Conservation (phyloP, 257 asterid species). For the Gynochthodes officinalis region DNA sequence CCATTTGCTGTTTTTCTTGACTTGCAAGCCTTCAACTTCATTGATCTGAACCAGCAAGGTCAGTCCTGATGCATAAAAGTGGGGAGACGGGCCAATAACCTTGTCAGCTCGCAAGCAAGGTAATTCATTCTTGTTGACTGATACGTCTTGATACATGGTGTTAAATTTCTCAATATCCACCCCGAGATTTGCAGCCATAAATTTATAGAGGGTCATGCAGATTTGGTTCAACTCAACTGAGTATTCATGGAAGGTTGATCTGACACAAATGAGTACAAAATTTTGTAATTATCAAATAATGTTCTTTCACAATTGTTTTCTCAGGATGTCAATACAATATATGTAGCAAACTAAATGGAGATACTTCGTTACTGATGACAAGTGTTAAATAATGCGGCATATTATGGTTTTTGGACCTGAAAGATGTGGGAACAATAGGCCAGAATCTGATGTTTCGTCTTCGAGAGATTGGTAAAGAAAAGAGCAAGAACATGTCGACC, state of each 20-base stretch:
- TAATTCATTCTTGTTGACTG: slow-evolving; percentile 33
- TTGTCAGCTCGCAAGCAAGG: slow-evolving; percentile 23
- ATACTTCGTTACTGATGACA: too few relatives aligned
- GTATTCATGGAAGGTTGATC: slow-evolving; percentile 15
- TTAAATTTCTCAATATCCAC: slow-evolving; percentile 19
- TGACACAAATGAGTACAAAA: background rate
- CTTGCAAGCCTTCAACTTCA: slow-evolving; percentile 30
- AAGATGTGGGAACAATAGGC: slow-evolving; percentile 22
- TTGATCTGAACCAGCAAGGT: slow-evolving; percentile 28
- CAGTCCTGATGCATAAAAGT: slow-evolving; percentile 30
- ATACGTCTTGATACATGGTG: slow-evolving; percentile 13
- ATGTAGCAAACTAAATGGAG: background rate
- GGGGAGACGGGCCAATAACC: slow-evolving; percentile 32
- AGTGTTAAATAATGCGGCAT: background rate
- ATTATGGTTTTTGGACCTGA: slow-evolving; percentile 1
- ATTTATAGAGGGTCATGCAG: slow-evolving; percentile 11
- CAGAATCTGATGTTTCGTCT: slow-evolving; percentile 27
- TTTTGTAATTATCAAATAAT: too few relatives aligned
- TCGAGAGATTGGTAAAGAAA: slow-evolving; percentile 16
- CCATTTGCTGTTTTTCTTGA: slow-evolving; percentile 27
- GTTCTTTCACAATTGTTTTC: too few relatives aligned
- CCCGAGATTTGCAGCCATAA: slow-evolving; percentile 29
- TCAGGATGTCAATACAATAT: background rate
- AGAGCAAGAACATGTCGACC: slow-evolving; percentile 29
- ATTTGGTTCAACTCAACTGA: slow-evolving; percentile 21